These are phyloP conservation scores for Actinomortierella ambigua DNA, from an alignment of 371 early-diverging fungal species.

Conservation along the genomic window DNA sequence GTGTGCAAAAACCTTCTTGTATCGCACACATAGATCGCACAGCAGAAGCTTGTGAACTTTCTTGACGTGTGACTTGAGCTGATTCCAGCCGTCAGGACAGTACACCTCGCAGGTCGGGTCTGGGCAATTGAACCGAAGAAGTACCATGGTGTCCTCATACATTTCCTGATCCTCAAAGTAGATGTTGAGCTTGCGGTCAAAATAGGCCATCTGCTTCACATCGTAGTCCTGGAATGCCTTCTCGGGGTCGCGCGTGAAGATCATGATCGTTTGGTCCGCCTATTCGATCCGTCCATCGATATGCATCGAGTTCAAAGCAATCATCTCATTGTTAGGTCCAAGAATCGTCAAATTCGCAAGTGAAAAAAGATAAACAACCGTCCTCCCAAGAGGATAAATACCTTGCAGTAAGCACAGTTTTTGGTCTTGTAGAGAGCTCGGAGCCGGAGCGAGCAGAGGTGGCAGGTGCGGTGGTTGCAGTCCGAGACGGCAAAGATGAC, in stretches of 20 bases:
- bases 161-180: slow-evolving; percentile 77
- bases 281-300: slow-evolving; percentile 19
- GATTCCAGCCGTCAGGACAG: slow-evolving; percentile 79
- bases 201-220: slow-evolving; percentile 50
- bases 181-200: slow-evolving; percentile 72
- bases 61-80: slow-evolving; percentile 81
- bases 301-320: too few relatives aligned
- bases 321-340: neutral
- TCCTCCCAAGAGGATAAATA: slow-evolving; percentile 25
- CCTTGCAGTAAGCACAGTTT: slow-evolving; percentile 92
- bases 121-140: slow-evolving; percentile 88
- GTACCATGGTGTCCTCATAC: slow-evolving; percentile 71
- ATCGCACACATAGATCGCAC: slow-evolving; percentile 86
- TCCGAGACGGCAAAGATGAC: slow-evolving; percentile 81
- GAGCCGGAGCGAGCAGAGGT: slow-evolving; percentile 86
- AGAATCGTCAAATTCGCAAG: neutral
- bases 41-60: slow-evolving; percentile 73
- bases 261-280: slow-evolving; percentile 73
- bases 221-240: slow-evolving; percentile 61
- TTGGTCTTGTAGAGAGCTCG: slow-evolving; percentile 86
- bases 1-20: slow-evolving; percentile 90
- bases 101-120: slow-evolving; percentile 72
- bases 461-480: slow-evolving; percentile 93
- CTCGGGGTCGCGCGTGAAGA: slow-evolving; percentile 71
- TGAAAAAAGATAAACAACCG: neutral